A percentile compares a stretch with the other conserved stretches of the same genome.
phyloP scores from a whole-genome alignment of 2,329 filamentous ascomycete species.

The Thielaviopsis punctulata region DNA sequence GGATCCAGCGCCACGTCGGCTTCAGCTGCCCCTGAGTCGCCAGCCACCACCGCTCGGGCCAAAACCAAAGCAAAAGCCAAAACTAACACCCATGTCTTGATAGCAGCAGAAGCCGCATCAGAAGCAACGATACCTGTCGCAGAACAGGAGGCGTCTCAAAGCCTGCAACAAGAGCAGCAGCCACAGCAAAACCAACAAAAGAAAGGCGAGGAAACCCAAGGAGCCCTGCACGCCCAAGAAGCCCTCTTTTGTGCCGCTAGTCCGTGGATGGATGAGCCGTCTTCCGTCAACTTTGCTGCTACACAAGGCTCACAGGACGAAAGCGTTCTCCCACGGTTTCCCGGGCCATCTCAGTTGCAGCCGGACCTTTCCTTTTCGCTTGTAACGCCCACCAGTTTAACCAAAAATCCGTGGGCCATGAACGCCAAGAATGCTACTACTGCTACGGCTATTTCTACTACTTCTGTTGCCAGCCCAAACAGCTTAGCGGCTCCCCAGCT shows the following conservation, averaged over 20 bases:
- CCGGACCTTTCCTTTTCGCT: conserved; percentile 1
- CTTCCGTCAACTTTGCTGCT: conserved; percentile 8
- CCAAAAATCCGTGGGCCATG: conserved; percentile 10
- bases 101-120: background rate
- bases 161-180: background rate
- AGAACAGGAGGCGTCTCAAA: background rate
- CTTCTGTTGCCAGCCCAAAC: background rate
- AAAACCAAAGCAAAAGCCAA: conserved; percentile 3
- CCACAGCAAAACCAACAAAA: background rate
- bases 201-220: background rate
- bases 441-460: background rate
- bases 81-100: conserved; percentile 7
- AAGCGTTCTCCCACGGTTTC: conserved; percentile 4
- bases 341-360: conserved; percentile 10
- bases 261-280: conserved; percentile 11
- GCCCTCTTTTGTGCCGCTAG: background rate
- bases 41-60: conserved; percentile 11
- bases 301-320: background rate
- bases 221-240: background rate
- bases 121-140: background rate
- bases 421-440: background rate
- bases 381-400: conserved; percentile 3
- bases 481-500: background rate
- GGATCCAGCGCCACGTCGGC: conserved; percentile 2
- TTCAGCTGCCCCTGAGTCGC: conserved; percentile 9